Evolutionary conservation across 306 rosid species (phyloP), one percentile per base, ranked within the genome.

Genomic region (Phaseolus lunatus): DNA sequence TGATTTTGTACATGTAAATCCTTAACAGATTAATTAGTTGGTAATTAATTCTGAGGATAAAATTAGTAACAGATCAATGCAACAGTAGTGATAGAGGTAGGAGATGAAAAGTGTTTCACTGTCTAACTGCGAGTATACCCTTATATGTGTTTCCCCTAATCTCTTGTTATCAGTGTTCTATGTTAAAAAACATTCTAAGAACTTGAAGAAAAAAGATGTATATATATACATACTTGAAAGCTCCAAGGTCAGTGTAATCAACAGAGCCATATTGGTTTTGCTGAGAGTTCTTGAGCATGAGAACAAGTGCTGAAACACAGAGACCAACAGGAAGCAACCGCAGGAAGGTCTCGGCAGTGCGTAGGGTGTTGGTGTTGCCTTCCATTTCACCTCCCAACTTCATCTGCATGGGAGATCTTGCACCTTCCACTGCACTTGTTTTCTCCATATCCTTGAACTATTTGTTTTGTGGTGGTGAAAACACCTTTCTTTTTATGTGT

Each of bases 231-330:
- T 72, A 89, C 97, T 85, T 92, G 90, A 94, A 92, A 62, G 96
- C 89, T 39, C 90, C 96, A 67, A 94, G 76, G 69, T 89, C 91
- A 8, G 87, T 76, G 85, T 92, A 94, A 48, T 89, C 69, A 65
- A 94, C 37, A 75, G 97, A 89, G 50, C 96, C 97, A 29, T 56
- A 92, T 1, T 92, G 90, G 9, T 83, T 85, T 43, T 85, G 5
- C 86, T 94, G 85, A 37, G 98, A 90, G 79, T 90, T 71, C 45
- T 90, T 90, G 20, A 94, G 96, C 97, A 92, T 90, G 14, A 94
- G 84, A n/a, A 86, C 82, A 67, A 92, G 97, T 0, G 95, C 94
- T 3, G 90, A 89, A n/a, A 94, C 84, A 54, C 91, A 92, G 0
- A 92, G 94, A n/a, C 82, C 90, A 71, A 91, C 85, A 3, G 98